A percentile compares a stretch with the other conserved stretches of the same genome.
These are phyloP conservation scores for Kodamaea jinghongensis DNA, from an alignment of 805 yeast species.

Conservation along the genomic window DNA sequence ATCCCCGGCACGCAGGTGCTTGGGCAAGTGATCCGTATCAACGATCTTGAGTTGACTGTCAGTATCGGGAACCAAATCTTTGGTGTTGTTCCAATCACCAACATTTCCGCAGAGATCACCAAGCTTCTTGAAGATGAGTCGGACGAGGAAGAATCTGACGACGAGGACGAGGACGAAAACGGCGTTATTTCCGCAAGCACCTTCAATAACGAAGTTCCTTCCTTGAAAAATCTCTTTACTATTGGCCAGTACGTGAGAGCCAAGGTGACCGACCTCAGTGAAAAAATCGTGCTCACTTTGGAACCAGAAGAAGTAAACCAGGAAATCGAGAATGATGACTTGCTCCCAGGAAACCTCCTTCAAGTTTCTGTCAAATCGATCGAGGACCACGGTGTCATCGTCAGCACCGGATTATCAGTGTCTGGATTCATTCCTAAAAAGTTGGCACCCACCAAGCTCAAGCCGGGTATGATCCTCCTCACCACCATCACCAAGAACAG, in stretches of 20 bases:
- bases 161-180: slow-evolving; percentile 33
- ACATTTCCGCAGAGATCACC: slow-evolving; percentile 64
- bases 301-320: slow-evolving; percentile 75
- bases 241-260: slow-evolving; percentile 89
- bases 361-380: slow-evolving; percentile 77
- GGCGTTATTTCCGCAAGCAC: slow-evolving; percentile 22
- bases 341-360: slow-evolving; percentile 56
- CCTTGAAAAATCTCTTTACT: slow-evolving; percentile 50
- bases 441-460: slow-evolving; percentile 18
- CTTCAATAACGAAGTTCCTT: slow-evolving; percentile 48
- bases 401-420: slow-evolving; percentile 61
- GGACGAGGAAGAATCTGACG: slow-evolving; percentile 40
- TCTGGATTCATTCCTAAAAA: slow-evolving; percentile 75
- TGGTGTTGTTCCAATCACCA: slow-evolving; percentile 76
- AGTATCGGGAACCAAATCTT: slow-evolving; percentile 76
- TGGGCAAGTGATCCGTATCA: slow-evolving; percentile 69
- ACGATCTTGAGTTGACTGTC: slow-evolving; percentile 61
- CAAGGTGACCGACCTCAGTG: slow-evolving; percentile 54
- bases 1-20: slow-evolving; percentile 70
- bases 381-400: slow-evolving; percentile 89
- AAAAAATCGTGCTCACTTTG: slow-evolving; percentile 65
- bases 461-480: slow-evolving; percentile 69
- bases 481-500: slow-evolving; percentile 48
- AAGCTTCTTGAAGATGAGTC: slow-evolving; percentile 49
- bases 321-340: slow-evolving; percentile 60